Evolutionary conservation across 2,329 filamentous ascomycete genomes (phyloP).

Genomic region (Scedosporium aurantiacum): DNA sequence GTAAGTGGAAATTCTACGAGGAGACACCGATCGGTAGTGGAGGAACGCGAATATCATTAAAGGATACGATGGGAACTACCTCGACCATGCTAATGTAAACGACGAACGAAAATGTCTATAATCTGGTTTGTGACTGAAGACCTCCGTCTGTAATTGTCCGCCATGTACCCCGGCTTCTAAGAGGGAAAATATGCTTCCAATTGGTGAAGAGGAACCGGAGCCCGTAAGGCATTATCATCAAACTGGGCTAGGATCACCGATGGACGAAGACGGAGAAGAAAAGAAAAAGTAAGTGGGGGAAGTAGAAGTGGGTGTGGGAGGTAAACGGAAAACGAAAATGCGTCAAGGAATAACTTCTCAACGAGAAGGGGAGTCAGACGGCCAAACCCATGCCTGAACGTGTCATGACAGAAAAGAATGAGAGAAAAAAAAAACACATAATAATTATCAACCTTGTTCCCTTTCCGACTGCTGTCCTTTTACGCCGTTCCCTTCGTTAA

Average conservation of each 20-base stretch:
- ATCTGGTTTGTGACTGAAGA: not conserved
- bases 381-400: not conserved
- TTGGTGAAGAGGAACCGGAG: too few species aligned
- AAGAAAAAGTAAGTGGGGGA: not conserved
- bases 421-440: not conserved
- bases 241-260: not conserved
- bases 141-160: not conserved
- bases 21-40: not conserved
- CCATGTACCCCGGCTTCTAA: not conserved
- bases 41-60: not conserved
- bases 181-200: too few species aligned
- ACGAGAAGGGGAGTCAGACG: not conserved
- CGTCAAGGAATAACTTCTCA: not conserved
- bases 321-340: not conserved
- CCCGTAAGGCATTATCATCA: too few species aligned
- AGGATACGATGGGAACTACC: not conserved
- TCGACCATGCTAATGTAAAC: not conserved
- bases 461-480: not conserved
- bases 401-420: not conserved
- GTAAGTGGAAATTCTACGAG: not conserved
- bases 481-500: not conserved
- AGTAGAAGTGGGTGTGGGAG: not conserved
- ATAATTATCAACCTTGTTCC: not conserved
- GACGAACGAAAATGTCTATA: not conserved
- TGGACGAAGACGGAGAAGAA: not conserved